Percentiles rank a stretch among this genome's conserved stretches.
phyloP scores from a whole-genome alignment of 805 yeast genomes.

The Ogataea paradorogensis region DNA sequence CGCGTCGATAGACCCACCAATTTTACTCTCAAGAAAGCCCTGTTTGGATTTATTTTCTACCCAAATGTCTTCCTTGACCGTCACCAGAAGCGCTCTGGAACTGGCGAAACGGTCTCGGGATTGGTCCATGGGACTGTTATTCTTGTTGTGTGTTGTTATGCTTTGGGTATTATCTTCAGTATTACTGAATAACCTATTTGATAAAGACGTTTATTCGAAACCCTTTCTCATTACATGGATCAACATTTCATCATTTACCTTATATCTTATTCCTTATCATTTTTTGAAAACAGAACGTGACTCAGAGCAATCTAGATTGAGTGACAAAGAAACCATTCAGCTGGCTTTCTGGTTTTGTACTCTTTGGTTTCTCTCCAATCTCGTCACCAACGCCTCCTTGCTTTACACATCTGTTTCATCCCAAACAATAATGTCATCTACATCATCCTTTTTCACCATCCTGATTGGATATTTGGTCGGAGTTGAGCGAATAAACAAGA shows the following conservation, averaged over 20 bases:
- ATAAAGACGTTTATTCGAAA: slow-evolving; percentile 64
- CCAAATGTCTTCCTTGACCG: slow-evolving; percentile 4
- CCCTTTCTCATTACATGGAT: slow-evolving; percentile 92
- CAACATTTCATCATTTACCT: slow-evolving; percentile 79
- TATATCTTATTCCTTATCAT: slow-evolving; percentile 67
- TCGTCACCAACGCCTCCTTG: slow-evolving; percentile 83
- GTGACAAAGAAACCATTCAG: slow-evolving; percentile 61
- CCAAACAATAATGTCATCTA: slow-evolving; percentile 89
- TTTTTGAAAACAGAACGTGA: not conserved
- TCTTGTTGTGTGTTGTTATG: slow-evolving; percentile 71
- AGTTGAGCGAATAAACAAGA: slow-evolving; percentile 63
- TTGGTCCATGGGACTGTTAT: slow-evolving; percentile 78
- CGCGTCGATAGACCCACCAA: slow-evolving; percentile 10
- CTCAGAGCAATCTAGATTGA: slow-evolving; percentile 25
- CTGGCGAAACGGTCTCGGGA: slow-evolving; percentile 25
- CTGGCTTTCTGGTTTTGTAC: slow-evolving; percentile 79
- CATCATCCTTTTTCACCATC: slow-evolving; percentile 90
- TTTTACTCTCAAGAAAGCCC: not conserved
- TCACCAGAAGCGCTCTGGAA: slow-evolving; percentile 9
- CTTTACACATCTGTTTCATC: slow-evolving; percentile 90
- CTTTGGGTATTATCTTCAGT: slow-evolving; percentile 93
- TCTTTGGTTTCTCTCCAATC: slow-evolving; percentile 88
- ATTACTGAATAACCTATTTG: slow-evolving; percentile 73
- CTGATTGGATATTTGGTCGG: slow-evolving; percentile 71
- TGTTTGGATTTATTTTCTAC: not conserved